Evolutionary conservation across 2,329 filamentous ascomycete genomes (phyloP).

Genomic region (Didymella arachidicola): DNA sequence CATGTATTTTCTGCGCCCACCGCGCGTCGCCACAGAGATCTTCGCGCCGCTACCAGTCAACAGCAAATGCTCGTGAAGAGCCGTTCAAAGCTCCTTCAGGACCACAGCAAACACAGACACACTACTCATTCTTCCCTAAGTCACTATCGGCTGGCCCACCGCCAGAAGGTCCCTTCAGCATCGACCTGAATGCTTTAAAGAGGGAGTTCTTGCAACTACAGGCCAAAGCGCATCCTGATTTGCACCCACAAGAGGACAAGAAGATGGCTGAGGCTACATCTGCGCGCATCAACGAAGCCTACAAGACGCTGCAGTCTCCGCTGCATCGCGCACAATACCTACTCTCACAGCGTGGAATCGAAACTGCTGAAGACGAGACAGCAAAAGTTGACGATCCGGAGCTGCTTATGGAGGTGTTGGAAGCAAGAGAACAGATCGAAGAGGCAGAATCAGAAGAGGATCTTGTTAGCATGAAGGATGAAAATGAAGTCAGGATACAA

Average conservation of each 20-base stretch:
- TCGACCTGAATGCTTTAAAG: slow-evolving; percentile 74
- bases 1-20: slow-evolving; percentile 39
- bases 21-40: slow-evolving; percentile 18
- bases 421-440: slow-evolving; percentile 71
- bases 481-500: slow-evolving; percentile 73
- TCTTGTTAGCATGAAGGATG: slow-evolving; percentile 64
- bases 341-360: slow-evolving; percentile 73
- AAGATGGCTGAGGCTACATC: slow-evolving; percentile 77
- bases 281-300: slow-evolving; percentile 87
- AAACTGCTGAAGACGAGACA: slow-evolving; percentile 80
- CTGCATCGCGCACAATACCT: slow-evolving; percentile 88
- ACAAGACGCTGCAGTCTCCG: slow-evolving; percentile 81
- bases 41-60: slow-evolving; percentile 37
- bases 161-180: slow-evolving; percentile 75
- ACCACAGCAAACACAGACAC: slow-evolving; percentile 56
- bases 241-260: slow-evolving; percentile 60
- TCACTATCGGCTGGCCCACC: slow-evolving; percentile 81
- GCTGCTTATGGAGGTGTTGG: slow-evolving; percentile 80
- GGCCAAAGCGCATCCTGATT: slow-evolving; percentile 76
- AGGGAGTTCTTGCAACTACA: slow-evolving; percentile 89
- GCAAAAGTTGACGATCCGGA: slow-evolving; percentile 73
- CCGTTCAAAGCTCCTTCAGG: slow-evolving; percentile 26
- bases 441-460: slow-evolving; percentile 67
- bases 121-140: slow-evolving; percentile 88
- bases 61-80: slow-evolving; percentile 27